phyloP scores from a whole-genome alignment of 495 filamentous ascomycete species.

The Trichoderma erinaceum region DNA sequence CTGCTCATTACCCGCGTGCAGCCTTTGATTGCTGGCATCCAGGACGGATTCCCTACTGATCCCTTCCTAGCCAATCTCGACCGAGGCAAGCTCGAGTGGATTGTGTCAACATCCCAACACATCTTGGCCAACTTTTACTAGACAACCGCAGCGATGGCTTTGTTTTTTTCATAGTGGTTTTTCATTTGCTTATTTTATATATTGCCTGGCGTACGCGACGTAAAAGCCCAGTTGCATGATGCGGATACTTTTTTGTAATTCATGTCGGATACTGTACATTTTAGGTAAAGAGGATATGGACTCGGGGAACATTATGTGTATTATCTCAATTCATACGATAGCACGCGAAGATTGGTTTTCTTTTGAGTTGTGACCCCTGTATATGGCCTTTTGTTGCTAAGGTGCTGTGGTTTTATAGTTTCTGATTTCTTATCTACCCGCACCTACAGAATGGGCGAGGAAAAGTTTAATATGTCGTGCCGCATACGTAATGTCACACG shows the following conservation, averaged over 20 bases:
- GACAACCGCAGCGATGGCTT: neutral
- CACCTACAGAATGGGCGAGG: neutral
- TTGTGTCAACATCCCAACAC: conserved; percentile 5
- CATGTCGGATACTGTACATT: too few species aligned
- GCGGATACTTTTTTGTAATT: too few species aligned
- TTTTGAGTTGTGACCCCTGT: neutral
- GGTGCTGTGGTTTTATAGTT: neutral
- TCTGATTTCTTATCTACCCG: neutral
- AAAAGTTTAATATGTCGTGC: neutral
- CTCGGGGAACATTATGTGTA: too few species aligned
- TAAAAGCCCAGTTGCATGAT: too few species aligned
- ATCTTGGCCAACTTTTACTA: conserved; percentile 8
- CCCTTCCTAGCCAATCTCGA: conserved; percentile 16
- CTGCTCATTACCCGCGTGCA: conserved; percentile 14
- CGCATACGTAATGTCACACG: conserved; percentile 8
- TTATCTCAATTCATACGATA: too few species aligned
- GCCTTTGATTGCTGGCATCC: conserved; percentile 14
- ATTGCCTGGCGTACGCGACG: too few species aligned
- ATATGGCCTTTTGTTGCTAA: neutral
- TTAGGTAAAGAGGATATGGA: too few species aligned
- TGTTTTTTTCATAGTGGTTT: neutral
- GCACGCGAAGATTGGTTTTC: too few species aligned
- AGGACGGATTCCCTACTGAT: conserved; percentile 13
- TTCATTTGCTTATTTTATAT: neutral
- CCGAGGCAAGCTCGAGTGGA: conserved; percentile 15